These are phyloP conservation scores for Hanseniaspora jakobsenii DNA, from an alignment of 805 yeast species.

Conservation along the genomic window DNA sequence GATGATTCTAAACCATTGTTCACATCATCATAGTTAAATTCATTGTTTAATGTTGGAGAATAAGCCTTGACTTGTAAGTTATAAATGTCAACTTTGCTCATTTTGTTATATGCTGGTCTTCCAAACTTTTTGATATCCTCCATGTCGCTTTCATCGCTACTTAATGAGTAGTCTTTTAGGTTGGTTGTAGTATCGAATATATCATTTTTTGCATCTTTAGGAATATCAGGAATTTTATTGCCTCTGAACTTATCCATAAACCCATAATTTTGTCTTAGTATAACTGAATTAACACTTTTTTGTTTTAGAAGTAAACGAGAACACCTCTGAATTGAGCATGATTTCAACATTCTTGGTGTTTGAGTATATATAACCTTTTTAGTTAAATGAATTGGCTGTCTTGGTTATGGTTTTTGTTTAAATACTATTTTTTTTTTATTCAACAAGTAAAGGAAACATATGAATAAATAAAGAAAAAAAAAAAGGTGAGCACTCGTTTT, in stretches of 20 bases:
- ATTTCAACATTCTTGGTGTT: neutral
- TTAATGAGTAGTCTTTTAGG: neutral
- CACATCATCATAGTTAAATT: constrained; percentile 4
- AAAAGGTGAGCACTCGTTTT: too few relatives aligned
- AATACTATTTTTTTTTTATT: too few relatives aligned
- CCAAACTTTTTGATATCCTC: constrained; percentile 11
- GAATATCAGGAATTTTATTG: constrained; percentile 8
- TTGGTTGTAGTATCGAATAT: constrained; percentile 11
- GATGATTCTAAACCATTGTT: constrained; percentile 31
- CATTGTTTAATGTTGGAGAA: constrained; percentile 2
- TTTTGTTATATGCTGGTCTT: constrained; percentile 10
- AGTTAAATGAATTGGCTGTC: too few relatives aligned
- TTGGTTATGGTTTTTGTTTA: too few relatives aligned
- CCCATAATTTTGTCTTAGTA: constrained; percentile 2
- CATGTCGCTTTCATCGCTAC: neutral
- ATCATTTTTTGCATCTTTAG: neutral
- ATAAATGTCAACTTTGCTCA: constrained; percentile 2
- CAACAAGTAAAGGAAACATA: too few relatives aligned
- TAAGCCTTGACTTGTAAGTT: constrained; percentile 5
- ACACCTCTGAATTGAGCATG: constrained; percentile 1
- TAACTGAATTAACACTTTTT: neutral
- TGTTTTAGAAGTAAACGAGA: neutral
- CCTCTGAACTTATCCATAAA: constrained; percentile 6
- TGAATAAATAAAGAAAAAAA: too few relatives aligned
- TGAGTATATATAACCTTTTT: too few relatives aligned